Evolutionary conservation across 2,329 filamentous ascomycete genomes (phyloP).

Genomic region (Fusarium sp.): DNA sequence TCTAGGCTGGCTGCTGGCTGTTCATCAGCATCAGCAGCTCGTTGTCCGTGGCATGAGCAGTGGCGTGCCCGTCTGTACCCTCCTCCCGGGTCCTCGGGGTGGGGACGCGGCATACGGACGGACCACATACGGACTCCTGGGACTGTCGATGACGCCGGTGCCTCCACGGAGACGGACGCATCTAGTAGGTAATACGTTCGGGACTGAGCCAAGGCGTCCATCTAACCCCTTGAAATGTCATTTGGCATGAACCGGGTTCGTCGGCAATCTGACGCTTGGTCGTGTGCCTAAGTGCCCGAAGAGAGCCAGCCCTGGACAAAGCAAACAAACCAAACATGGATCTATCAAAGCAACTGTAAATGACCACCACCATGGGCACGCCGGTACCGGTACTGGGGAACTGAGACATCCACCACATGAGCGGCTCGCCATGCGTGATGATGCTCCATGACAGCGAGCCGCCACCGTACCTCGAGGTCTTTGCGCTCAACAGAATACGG

Average conservation of each 20-base stretch:
- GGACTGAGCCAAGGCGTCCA: background rate
- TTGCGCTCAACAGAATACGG: background rate
- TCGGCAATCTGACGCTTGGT: conserved; percentile 31
- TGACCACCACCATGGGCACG: background rate
- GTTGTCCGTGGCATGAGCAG: conserved; percentile 30
- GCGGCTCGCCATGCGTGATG: conserved; percentile 23
- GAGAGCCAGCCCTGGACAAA: conserved; percentile 5
- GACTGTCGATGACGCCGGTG: conserved; percentile 1
- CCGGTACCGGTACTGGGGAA: conserved; percentile 5
- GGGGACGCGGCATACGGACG: conserved; percentile 18
- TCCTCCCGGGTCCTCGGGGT: conserved; percentile 34
- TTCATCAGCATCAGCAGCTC: conserved; percentile 26
- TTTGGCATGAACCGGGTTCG: conserved; percentile 3
- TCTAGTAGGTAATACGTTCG: conserved; percentile 5
- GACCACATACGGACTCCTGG: background rate
- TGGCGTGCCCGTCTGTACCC: conserved; percentile 25
- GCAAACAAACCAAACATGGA: background rate
- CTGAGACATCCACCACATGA: conserved; percentile 25
- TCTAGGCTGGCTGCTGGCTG: conserved; percentile 17
- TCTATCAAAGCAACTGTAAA: background rate
- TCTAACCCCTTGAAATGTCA: background rate
- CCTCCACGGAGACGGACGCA: conserved; percentile 4
- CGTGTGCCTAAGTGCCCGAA: conserved; percentile 16
- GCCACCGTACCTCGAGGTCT: background rate
- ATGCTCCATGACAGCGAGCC: conserved; percentile 12